A percentile compares a stretch with the other conserved stretches of the same genome.
phyloP scores from a whole-genome alignment of 192 early-diverging fungal species.

The Linnemannia zychae region DNA sequence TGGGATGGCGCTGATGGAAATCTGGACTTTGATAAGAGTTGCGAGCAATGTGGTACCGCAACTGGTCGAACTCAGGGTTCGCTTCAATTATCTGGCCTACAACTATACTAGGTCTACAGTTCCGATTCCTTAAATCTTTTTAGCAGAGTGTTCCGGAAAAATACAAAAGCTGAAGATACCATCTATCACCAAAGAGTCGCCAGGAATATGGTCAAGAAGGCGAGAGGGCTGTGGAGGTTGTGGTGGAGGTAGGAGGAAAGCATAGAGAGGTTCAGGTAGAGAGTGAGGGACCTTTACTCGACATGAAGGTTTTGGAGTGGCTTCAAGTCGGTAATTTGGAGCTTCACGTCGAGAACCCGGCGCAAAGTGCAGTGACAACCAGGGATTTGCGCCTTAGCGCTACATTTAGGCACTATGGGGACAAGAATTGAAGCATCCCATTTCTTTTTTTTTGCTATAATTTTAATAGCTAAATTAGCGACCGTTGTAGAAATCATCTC shows the following conservation, averaged over 20 bases:
- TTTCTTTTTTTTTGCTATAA: too few species aligned
- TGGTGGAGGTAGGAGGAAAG: too few species aligned
- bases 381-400: too few species aligned
- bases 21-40: not conserved
- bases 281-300: not conserved
- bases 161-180: not conserved
- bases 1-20: not conserved
- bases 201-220: not conserved
- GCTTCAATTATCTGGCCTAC: not conserved
- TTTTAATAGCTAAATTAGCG: too few species aligned
- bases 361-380: too few species aligned
- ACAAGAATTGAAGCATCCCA: too few species aligned
- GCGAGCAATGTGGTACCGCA: not conserved
- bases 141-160: not conserved
- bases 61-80: not conserved
- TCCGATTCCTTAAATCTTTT: not conserved
- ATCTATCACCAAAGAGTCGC: too few species aligned
- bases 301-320: not conserved
- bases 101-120: not conserved
- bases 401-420: too few species aligned
- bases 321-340: too few species aligned
- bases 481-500: too few species aligned
- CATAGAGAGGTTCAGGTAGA: not conserved
- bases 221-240: not conserved
- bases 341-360: too few species aligned